A percentile compares a stretch with the other conserved stretches of the same genome.
Conservation (phyloP, 768 basidiomycete species). For the Leccinellum luteum region DNA sequence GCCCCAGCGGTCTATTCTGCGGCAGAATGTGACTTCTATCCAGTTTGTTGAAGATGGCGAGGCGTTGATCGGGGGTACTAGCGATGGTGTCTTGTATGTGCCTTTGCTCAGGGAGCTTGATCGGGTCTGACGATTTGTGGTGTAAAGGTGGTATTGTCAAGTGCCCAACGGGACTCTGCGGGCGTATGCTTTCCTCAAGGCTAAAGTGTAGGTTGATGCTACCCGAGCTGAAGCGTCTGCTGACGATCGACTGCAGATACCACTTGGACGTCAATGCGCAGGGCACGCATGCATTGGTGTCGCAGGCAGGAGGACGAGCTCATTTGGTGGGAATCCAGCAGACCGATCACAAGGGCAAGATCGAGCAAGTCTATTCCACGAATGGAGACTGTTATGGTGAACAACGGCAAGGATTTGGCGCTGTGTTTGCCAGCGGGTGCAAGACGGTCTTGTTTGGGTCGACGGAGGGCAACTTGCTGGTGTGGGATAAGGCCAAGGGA, state of each 20-base stretch:
- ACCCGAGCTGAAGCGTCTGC: background rate
- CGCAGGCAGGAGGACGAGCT: constrained; percentile 48
- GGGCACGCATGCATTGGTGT: constrained; percentile 52
- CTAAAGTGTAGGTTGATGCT: constrained; percentile 48
- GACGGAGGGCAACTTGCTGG: constrained; percentile 51
- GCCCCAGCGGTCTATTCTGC: constrained; percentile 58
- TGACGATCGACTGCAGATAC: constrained; percentile 37
- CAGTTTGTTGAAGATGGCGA: constrained; percentile 62
- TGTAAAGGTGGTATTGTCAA: constrained; percentile 61
- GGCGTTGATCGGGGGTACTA: constrained; percentile 65
- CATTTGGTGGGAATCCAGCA: constrained; percentile 50
- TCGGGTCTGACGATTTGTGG: constrained; percentile 9
- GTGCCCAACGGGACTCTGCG: constrained; percentile 65
- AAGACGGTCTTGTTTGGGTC: constrained; percentile 57
- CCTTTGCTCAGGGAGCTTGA: background rate
- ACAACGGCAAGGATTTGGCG: constrained; percentile 40
- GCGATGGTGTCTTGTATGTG: constrained; percentile 64
- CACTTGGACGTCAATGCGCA: constrained; percentile 51
- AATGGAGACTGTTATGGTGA: constrained; percentile 34
- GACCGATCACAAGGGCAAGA: constrained; percentile 48
- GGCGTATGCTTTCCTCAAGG: constrained; percentile 56
- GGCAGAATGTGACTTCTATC: constrained; percentile 63
- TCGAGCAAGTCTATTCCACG: constrained; percentile 52
- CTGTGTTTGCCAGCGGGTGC: constrained; percentile 51
- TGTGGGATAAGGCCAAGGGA: constrained; percentile 60